Base-by-base conservation (phyloP, 2,329 filamentous ascomycete species). In the Diaporthe citri region DNA sequence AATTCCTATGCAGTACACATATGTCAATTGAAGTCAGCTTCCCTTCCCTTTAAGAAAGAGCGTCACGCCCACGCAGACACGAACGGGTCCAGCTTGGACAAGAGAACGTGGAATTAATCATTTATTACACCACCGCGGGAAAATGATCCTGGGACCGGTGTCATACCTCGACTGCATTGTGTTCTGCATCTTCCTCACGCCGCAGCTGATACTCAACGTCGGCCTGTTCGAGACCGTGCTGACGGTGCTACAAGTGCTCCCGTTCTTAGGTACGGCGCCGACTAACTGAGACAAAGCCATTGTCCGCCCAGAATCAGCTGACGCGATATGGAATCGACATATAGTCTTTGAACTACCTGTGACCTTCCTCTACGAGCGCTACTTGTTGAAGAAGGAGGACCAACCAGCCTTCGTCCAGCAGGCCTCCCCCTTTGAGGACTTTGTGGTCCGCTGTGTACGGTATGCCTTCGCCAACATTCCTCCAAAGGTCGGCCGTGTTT, bases 381-480 rank as follows among this genome's bases (percentile, higher is more conserved):
- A 89, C 77, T 82, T 91, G 52, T 66, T 86, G 0, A 80, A 82
- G 7, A 81, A 80, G 72, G 79, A 86, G 36, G 77, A 87, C 8
- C 88, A 87, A 76, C 86, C 90, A 8, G 88, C 90, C 1, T 95
- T 95, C 78, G 89, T 93, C n/a, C 91, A 89, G 78, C 88, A 88
- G 72, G 91, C 93, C n/a, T 91, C 92, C 4, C 84, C 90, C 1
- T 96, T 96, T 80, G 94, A 96, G 82, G 93, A 96, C 80, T 82
- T 95, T 57, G 93, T 95, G 66, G 89, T 96, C 75, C 89, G 93
- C 75, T 95, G 93, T 80, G 93, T 97, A 48, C 89, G 93, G 71
- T 95, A 94, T 86, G 93, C 93, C 20, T 96, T 96, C 81, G 90
- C 91, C 36, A 89, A 90, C 76, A 90, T 96, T 77, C 92, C 93